A percentile compares a stretch with the other conserved stretches of the same genome.
Evolutionary conservation across 139 green algal species (phyloP).

Genomic region (Chlorella sp.): DNA sequence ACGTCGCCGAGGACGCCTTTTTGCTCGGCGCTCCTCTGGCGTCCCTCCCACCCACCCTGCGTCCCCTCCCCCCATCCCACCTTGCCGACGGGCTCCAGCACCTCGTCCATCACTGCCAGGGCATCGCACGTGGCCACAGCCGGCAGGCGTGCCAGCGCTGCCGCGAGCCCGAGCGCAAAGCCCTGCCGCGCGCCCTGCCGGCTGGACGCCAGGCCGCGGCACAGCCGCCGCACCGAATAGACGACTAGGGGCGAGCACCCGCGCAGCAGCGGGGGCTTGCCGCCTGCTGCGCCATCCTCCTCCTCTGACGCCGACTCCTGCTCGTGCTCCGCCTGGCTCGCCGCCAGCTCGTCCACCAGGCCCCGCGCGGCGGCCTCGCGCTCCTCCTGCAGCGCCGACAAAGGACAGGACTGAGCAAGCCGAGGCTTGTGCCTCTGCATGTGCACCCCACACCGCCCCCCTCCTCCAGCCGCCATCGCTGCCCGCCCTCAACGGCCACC

Average conservation of each 20-base stretch:
- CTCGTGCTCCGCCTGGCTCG: slow-evolving; percentile 39
- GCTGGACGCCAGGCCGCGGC: slow-evolving; percentile 66
- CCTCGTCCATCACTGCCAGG: slow-evolving; percentile 1
- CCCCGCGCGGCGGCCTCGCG: slow-evolving; percentile 27
- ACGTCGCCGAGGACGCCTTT: no score
- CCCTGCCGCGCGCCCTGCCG: slow-evolving; percentile 77
- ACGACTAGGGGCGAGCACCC: slow-evolving; percentile 60
- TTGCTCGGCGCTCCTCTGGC: no score
- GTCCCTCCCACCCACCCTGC: no score
- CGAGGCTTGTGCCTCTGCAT: not conserved
- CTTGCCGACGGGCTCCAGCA: slow-evolving; percentile 26
- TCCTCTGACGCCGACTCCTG: not conserved
- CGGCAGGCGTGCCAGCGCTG: slow-evolving; percentile 56
- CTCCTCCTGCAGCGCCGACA: slow-evolving; percentile 20
- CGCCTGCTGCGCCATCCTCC: not conserved
- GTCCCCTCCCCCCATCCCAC: not conserved
- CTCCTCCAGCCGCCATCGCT: not conserved
- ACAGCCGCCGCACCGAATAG: slow-evolving; percentile 73
- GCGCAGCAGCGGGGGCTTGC: slow-evolving; percentile 23
- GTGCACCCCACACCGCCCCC: not conserved
- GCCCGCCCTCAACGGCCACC: no score
- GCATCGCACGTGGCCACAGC: slow-evolving; percentile 26
- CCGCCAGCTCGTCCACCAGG: slow-evolving; percentile 41
- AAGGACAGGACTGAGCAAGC: not conserved
- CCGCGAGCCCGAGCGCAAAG: slow-evolving; percentile 73